Evolutionary conservation across 495 filamentous ascomycete genomes (phyloP).

Genomic region (Aspergillus baeticus): DNA sequence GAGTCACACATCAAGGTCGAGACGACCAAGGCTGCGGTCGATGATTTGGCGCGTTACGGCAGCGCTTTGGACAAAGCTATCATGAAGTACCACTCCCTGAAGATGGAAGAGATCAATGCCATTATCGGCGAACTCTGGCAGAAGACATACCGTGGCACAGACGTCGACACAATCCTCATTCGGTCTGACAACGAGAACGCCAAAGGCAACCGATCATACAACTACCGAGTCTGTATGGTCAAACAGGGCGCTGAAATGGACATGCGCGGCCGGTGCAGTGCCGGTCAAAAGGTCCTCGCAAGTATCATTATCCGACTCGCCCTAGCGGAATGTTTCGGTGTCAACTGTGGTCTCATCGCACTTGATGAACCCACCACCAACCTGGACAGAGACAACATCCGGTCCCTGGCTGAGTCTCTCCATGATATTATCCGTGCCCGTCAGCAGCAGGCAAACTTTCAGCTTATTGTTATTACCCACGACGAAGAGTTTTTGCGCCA

Average conservation of each 20-base stretch:
- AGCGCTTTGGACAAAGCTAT: slow-evolving; percentile 88
- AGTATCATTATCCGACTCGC: slow-evolving; percentile 98
- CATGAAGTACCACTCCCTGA: slow-evolving; percentile 91
- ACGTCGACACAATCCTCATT: slow-evolving; percentile 96
- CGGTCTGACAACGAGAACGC: slow-evolving; percentile 78
- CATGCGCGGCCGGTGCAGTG: slow-evolving; percentile 97
- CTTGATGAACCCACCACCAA: slow-evolving; percentile 99
- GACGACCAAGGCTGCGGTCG: slow-evolving; percentile 87
- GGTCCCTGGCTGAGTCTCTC: slow-evolving; percentile 77
- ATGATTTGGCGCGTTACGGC: slow-evolving; percentile 80
- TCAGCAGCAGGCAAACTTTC: slow-evolving; percentile 88
- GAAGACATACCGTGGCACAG: slow-evolving; percentile 93
- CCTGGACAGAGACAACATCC: slow-evolving; percentile 91
- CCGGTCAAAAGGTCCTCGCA: slow-evolving; percentile 93
- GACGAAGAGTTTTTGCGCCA: slow-evolving; percentile 93
- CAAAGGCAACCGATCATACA: slow-evolving; percentile 81
- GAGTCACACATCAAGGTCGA: slow-evolving; percentile 88
- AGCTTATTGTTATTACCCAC: slow-evolving; percentile 98
- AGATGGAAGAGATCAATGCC: slow-evolving; percentile 98
- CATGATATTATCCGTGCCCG: slow-evolving; percentile 84
- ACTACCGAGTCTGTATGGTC: slow-evolving; percentile 98
- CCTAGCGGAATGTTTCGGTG: slow-evolving; percentile 93
- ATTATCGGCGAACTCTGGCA: slow-evolving; percentile 96
- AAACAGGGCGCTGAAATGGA: slow-evolving; percentile 98
- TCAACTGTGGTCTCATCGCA: slow-evolving; percentile 94